Evolutionary conservation across 2,329 filamentous ascomycete genomes (phyloP).

Genomic region (Aureobasidium sp.): DNA sequence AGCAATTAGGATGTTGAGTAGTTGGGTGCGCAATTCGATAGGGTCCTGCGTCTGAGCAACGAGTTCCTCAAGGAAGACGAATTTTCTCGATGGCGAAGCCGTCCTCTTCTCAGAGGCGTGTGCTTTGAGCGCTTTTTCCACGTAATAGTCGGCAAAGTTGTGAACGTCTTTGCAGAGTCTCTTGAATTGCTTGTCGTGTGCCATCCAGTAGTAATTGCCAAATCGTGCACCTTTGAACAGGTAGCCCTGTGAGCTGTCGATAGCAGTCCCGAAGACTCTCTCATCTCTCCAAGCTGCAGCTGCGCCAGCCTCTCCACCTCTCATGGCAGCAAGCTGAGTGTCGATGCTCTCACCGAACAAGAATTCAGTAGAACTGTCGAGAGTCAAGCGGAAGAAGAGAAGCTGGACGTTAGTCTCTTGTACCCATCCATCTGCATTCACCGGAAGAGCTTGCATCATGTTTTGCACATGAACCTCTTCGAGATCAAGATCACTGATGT

Average conservation of each 20-base stretch:
- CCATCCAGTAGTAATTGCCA: constrained; percentile 31
- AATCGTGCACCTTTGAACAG: constrained; percentile 32
- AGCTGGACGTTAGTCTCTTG: constrained; percentile 29
- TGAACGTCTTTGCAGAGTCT: constrained; percentile 20
- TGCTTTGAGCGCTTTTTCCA: constrained; percentile 35
- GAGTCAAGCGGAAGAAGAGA: constrained; percentile 44
- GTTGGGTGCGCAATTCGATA: constrained; percentile 36
- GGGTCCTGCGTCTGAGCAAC: constrained; percentile 41
- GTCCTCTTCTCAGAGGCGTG: not conserved
- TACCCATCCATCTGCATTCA: constrained; percentile 17
- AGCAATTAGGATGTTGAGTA: constrained; percentile 45
- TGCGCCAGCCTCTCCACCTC: constrained; percentile 4
- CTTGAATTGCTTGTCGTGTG: constrained; percentile 30
- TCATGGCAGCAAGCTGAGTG: constrained; percentile 30
- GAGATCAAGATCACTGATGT: constrained; percentile 32
- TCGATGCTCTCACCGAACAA: constrained; percentile 40
- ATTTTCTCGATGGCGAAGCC: constrained; percentile 27
- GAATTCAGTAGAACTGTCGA: constrained; percentile 46
- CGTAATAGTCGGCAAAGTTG: constrained; percentile 44
- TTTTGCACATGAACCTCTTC: constrained; percentile 32
- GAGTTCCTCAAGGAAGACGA: constrained; percentile 42
- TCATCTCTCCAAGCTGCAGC: constrained; percentile 28
- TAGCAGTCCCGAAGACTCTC: constrained; percentile 36
- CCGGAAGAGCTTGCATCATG: constrained; percentile 28
- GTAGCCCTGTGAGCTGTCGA: constrained; percentile 37